A percentile compares a stretch with the other conserved stretches of the same genome.
Conservation (phyloP, 164 flowering plant species). For the Annona cherimola region DNA sequence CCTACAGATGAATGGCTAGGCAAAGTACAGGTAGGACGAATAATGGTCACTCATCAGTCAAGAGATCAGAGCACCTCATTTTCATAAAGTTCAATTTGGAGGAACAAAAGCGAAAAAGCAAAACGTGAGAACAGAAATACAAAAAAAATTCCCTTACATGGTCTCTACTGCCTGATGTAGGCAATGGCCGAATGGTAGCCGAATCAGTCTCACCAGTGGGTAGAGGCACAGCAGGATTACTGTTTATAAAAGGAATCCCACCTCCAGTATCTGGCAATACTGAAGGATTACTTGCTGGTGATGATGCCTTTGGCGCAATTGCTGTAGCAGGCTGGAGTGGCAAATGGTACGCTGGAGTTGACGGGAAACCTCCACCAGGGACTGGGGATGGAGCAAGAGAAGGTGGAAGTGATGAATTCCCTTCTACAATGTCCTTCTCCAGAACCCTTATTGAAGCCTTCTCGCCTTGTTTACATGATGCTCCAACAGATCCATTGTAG, state of each 20-base stretch:
- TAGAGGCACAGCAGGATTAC: conserved; percentile 89
- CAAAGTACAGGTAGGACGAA: no score
- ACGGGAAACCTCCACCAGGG: conserved; percentile 46
- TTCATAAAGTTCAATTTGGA: no score
- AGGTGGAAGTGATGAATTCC: conserved; percentile 24
- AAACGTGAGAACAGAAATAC: not conserved
- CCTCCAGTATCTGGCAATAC: conserved; percentile 41
- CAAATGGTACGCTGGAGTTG: conserved; percentile 24
- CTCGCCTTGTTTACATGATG: conserved; percentile 42
- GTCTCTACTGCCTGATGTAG: conserved; percentile 36
- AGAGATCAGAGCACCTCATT: not conserved
- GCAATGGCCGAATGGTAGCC: conserved; percentile 60
- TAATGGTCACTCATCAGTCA: no score
- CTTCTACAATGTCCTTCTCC: conserved; percentile 14
- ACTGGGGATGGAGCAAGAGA: conserved; percentile 38
- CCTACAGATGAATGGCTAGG: not conserved
- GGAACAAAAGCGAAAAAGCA: not conserved
- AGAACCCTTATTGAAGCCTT: conserved; percentile 58
- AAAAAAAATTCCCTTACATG: conserved; percentile 32
- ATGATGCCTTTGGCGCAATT: conserved; percentile 22
- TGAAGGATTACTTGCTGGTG: conserved; percentile 26
- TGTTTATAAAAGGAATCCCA: conserved; percentile 71
- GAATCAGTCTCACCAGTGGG: conserved; percentile 92
- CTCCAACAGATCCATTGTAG: conserved; percentile 43
- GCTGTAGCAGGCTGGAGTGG: conserved; percentile 20